Conservation (phyloP, 2,329 filamentous ascomycete genomes). For the Cadophora sp. region DNA sequence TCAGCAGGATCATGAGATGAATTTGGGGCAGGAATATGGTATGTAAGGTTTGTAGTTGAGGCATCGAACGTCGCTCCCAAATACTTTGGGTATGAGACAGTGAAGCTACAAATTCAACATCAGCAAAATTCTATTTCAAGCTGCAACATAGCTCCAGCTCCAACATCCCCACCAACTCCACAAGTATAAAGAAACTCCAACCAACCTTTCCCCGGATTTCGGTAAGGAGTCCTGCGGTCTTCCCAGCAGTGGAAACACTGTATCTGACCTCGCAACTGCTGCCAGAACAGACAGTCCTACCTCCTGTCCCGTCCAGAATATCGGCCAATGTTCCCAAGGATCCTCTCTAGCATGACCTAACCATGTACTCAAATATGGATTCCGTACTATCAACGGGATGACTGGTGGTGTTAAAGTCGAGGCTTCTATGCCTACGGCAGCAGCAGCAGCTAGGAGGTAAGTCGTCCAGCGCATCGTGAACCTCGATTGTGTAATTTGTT, state of each 20-base stretch:
- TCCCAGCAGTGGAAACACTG: constrained; percentile 69
- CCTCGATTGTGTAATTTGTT: neutral
- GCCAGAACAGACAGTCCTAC: constrained; percentile 70
- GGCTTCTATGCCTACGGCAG: constrained; percentile 47
- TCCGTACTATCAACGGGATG: constrained; percentile 63
- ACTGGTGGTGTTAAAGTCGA: constrained; percentile 63
- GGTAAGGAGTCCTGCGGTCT: constrained; percentile 68
- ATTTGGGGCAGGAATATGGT: constrained; percentile 57
- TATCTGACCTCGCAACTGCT: constrained; percentile 62
- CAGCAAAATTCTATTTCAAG: constrained; percentile 11
- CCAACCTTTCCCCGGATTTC: constrained; percentile 46
- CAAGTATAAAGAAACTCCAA: neutral
- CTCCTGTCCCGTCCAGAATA: constrained; percentile 79
- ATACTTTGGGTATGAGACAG: constrained; percentile 64
- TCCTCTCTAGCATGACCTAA: constrained; percentile 70
- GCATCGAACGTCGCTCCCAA: constrained; percentile 70
- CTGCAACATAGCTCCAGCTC: neutral
- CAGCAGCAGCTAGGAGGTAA: constrained; percentile 40
- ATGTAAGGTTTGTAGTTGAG: constrained; percentile 73
- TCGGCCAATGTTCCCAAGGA: constrained; percentile 87
- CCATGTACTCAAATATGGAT: constrained; percentile 67
- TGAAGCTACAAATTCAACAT: constrained; percentile 51
- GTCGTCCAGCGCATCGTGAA: constrained; percentile 42
- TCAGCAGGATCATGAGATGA: constrained; percentile 51
- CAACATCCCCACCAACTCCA: neutral